Conservation (phyloP, 2,329 filamentous ascomycete species). For the Gyromitra esculenta region DNA sequence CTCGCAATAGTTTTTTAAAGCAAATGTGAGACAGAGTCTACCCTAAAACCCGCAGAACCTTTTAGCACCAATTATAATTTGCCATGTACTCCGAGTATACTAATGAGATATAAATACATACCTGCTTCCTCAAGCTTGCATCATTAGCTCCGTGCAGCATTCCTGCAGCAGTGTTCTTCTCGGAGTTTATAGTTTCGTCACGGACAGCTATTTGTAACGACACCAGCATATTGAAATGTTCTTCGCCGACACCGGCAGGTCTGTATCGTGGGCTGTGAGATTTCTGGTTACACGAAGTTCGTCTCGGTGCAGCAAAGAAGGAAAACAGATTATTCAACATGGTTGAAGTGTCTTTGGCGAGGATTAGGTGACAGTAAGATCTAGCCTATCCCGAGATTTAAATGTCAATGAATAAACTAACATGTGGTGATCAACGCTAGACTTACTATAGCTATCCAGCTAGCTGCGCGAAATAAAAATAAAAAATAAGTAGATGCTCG, state of each 20-base stretch:
- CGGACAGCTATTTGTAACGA: constrained; percentile 49
- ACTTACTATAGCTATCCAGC: not conserved
- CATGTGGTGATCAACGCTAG: not conserved
- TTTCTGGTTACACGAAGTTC: not conserved
- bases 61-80: not conserved
- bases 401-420: not conserved
- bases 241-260: constrained; percentile 32
- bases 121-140: constrained; percentile 46
- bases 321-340: constrained; percentile 47
- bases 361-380: constrained; percentile 6
- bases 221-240: constrained; percentile 43
- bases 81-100: not conserved
- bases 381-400: not conserved
- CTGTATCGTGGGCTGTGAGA: constrained; percentile 31
- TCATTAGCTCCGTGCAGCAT: constrained; percentile 49
- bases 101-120: not conserved
- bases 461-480: not conserved
- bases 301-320: constrained; percentile 18
- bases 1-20: constrained; percentile 42
- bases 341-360: not conserved
- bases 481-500: not conserved
- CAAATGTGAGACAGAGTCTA: constrained; percentile 47
- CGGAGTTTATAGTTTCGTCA: not conserved
- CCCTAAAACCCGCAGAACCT: constrained; percentile 15
- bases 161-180: constrained; percentile 32